phyloP scores from a whole-genome alignment of 352 stramenopile genomes.

The Plasmopara muralis region DNA sequence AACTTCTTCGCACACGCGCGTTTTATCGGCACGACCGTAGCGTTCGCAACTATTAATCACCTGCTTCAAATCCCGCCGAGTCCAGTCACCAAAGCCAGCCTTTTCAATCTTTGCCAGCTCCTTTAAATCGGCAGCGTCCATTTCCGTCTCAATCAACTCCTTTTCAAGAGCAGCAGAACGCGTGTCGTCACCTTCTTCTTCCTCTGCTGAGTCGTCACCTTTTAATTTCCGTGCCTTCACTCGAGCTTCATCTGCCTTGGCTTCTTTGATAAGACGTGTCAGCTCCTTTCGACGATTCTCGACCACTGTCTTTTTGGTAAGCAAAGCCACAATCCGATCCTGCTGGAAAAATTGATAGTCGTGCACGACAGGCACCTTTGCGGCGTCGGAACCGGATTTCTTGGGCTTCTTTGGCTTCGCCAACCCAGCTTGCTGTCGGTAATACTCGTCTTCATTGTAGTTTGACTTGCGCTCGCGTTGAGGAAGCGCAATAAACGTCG shows the following conservation, averaged over 20 bases:
- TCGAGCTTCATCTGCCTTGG: conserved; percentile 72
- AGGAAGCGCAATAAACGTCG: conserved; percentile 84
- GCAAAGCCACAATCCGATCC: conserved; percentile 78
- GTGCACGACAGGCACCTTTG: conserved; percentile 87
- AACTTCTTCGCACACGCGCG: conserved; percentile 88
- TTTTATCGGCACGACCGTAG: conserved; percentile 89
- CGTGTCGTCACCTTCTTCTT: conserved; percentile 42
- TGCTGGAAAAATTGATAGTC: conserved; percentile 96
- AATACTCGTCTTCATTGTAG: conserved; percentile 98
- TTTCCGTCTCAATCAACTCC: conserved; percentile 69
- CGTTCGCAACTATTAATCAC: conserved; percentile 91
- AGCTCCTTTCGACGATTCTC: conserved; percentile 88
- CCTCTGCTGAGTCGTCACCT: conserved; percentile 50
- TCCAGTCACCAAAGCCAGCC: conserved; percentile 96
- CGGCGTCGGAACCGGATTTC: conserved; percentile 78
- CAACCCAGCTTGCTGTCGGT: conserved; percentile 78
- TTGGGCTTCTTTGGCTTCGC: conserved; percentile 86
- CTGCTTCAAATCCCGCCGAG: conserved; percentile 79
- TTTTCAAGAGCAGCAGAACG: conserved; percentile 68
- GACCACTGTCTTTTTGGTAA: conserved; percentile 81
- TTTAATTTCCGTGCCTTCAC: conserved; percentile 73
- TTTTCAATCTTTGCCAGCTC: conserved; percentile 70
- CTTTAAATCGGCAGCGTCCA: conserved; percentile 57
- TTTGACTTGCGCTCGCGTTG: conserved; percentile 86
- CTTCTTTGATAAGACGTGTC: conserved; percentile 72